phyloP scores from a whole-genome alignment of 495 filamentous ascomycete genomes.

The Podospora sp. region DNA sequence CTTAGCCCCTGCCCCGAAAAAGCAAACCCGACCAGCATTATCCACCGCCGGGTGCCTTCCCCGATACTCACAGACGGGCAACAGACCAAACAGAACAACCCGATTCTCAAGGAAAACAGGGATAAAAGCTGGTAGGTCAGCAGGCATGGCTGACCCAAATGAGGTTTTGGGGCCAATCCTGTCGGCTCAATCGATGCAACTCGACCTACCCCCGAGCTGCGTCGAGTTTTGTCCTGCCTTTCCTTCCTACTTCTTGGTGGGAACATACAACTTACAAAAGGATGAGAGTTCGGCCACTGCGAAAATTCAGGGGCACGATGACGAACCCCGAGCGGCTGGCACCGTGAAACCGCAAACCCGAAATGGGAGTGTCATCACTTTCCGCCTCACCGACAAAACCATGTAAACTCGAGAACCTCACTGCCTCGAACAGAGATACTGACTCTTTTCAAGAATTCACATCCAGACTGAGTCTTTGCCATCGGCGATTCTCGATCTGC shows the following conservation, averaged over 20 bases:
- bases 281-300: slow-evolving; percentile 31
- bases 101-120: not conserved
- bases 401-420: slow-evolving; percentile 52
- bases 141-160: not conserved
- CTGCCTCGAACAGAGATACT: slow-evolving; percentile 6
- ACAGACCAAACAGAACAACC: slow-evolving; percentile 21
- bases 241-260: slow-evolving; percentile 73
- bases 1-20: slow-evolving; percentile 9
- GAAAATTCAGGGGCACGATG: slow-evolving; percentile 42
- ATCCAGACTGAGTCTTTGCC: slow-evolving; percentile 57
- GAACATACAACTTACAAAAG: slow-evolving; percentile 79
- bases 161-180: slow-evolving; percentile 23
- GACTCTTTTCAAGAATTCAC: slow-evolving; percentile 34
- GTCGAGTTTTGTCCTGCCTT: slow-evolving; percentile 73
- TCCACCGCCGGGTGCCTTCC: slow-evolving; percentile 1
- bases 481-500: slow-evolving; percentile 81
- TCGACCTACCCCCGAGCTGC: slow-evolving; percentile 76
- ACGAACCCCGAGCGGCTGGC: slow-evolving; percentile 5
- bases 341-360: slow-evolving; percentile 55
- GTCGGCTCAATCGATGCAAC: slow-evolving; percentile 44
- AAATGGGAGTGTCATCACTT: slow-evolving; percentile 72
- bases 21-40: slow-evolving; percentile 1
- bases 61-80: not conserved
- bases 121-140: slow-evolving; percentile 1
- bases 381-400: slow-evolving; percentile 50